Percentiles rank a stretch among this genome's conserved stretches.
Evolutionary conservation across 306 rosid genomes (phyloP).

Genomic region (Quercus berberidifolia): DNA sequence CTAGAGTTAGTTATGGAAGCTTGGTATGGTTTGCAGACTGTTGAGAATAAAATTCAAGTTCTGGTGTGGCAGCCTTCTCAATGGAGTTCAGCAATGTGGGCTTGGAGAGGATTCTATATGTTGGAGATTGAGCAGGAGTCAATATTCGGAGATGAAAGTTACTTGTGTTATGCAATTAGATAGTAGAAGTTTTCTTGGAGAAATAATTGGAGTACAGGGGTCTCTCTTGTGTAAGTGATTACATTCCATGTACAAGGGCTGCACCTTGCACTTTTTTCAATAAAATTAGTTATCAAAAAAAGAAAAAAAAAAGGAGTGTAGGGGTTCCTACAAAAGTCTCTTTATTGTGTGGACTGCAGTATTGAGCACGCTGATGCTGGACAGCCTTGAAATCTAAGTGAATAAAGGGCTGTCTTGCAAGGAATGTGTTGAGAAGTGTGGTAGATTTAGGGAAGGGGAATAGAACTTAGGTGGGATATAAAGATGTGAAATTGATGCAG

Average conservation of each 20-base stretch:
- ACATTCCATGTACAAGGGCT: too few species aligned
- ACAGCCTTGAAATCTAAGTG: neutral
- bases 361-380: neutral
- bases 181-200: neutral
- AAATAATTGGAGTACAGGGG: neutral
- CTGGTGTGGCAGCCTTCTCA: neutral
- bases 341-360: neutral
- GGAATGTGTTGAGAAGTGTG: neutral
- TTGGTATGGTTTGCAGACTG: neutral
- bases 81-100: neutral
- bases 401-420: neutral
- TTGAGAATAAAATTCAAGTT: neutral
- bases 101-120: neutral
- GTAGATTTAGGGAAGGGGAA: neutral
- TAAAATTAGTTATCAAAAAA: too few species aligned
- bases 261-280: too few species aligned
- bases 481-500: neutral
- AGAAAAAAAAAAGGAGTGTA: neutral
- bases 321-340: neutral
- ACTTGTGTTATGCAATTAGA: neutral
- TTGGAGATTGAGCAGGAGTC: too few species aligned
- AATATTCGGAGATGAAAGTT: too few species aligned
- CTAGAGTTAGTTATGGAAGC: neutral
- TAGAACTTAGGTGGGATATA: neutral
- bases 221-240: too few species aligned